These are phyloP conservation scores for bread wheat (Triticum aestivum) DNA, from an alignment of 176 grass and related monocot species.

Conservation along the genomic window DNA sequence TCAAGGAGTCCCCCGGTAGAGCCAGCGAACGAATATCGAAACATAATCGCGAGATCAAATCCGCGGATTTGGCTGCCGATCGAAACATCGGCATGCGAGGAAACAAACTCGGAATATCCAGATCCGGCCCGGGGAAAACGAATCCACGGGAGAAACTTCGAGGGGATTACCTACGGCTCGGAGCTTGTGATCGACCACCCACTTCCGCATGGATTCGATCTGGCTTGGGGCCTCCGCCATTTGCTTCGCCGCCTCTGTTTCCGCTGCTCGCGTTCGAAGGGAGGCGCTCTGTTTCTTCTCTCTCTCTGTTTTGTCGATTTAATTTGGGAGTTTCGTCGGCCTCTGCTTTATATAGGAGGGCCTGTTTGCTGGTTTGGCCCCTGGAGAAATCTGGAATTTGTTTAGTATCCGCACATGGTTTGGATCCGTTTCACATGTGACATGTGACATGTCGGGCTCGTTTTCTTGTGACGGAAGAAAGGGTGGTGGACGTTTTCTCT, in stretches of 20 bases:
- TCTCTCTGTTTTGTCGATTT: conserved; percentile 5
- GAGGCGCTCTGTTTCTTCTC: not conserved
- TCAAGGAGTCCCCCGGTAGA: not conserved
- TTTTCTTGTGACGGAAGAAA: conserved; percentile 21
- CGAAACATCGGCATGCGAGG: not conserved
- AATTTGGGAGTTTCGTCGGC: not conserved
- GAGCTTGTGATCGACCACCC: conserved; percentile 93
- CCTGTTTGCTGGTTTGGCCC: conserved; percentile 12
- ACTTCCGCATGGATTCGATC: conserved; percentile 73
- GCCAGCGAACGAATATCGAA: not conserved
- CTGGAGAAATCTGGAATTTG: not conserved
- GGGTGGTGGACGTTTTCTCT: not conserved
- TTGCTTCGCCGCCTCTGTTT: conserved; percentile 31
- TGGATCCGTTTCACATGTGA: conserved; percentile 28
- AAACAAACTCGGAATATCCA: not conserved
- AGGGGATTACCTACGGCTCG: conserved; percentile 75
- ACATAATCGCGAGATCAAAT: not conserved
- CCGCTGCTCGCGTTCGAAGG: conserved; percentile 6
- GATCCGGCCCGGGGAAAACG: not conserved
- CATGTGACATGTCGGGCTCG: not conserved
- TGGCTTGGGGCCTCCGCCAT: conserved; percentile 76
- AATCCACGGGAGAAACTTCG: not conserved
- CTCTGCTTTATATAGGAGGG: not conserved
- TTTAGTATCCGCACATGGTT: conserved; percentile 10
- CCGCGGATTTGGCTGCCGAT: not conserved